These are phyloP conservation scores for Leptodontidium sp. DNA, from an alignment of 2,329 filamentous ascomycete genomes.

Conservation along the genomic window DNA sequence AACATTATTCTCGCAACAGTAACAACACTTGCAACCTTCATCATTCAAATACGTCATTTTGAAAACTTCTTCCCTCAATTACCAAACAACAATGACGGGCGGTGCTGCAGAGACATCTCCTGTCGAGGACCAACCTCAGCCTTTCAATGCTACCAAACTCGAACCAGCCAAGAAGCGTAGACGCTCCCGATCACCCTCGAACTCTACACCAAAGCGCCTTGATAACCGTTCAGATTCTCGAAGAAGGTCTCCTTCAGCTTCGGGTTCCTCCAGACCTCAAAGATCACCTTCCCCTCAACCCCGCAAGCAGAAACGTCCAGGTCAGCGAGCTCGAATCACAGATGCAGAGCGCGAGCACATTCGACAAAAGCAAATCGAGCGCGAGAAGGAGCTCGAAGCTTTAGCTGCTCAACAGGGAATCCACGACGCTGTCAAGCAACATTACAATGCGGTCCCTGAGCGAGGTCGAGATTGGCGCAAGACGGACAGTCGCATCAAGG, in stretches of 20 bases:
- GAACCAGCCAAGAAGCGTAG: constrained; percentile 53
- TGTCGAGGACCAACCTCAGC: constrained; percentile 50
- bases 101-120: constrained; percentile 33
- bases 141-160: constrained; percentile 53
- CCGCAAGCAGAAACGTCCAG: constrained; percentile 76
- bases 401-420: constrained; percentile 59
- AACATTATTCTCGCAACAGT: constrained; percentile 5
- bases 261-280: constrained; percentile 35
- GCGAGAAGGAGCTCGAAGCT: constrained; percentile 58
- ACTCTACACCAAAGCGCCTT: constrained; percentile 41
- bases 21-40: background rate
- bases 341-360: constrained; percentile 73
- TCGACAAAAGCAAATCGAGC: constrained; percentile 63
- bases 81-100: constrained; percentile 46
- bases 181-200: constrained; percentile 49
- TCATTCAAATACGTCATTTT: background rate
- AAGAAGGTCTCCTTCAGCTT: constrained; percentile 42
- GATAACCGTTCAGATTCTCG: constrained; percentile 35
- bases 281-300: constrained; percentile 45
- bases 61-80: background rate
- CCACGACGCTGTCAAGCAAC: constrained; percentile 87
- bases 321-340: constrained; percentile 71
- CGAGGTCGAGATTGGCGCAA: constrained; percentile 93
- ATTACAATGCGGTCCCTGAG: constrained; percentile 96
- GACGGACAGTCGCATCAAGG: constrained; percentile 94